Conservation (phyloP, 306 rosid species). For the Quercus cerris region DNA sequence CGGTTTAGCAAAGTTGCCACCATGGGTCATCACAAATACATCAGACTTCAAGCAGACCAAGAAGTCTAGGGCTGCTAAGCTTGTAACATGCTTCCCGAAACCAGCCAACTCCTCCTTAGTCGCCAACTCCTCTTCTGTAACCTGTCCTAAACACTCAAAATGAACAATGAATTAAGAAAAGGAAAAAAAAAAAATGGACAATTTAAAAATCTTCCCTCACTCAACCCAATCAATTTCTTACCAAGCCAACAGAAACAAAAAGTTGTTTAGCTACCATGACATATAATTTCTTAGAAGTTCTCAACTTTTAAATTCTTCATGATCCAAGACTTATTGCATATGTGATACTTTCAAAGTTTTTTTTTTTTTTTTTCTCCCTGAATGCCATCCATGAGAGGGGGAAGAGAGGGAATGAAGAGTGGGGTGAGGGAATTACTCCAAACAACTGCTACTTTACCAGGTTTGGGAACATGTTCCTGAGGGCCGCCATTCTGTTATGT, state of each 20-base stretch:
- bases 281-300: neutral
- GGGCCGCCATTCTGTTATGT: constrained; percentile 95
- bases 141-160: constrained; percentile 41
- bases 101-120: constrained; percentile 81
- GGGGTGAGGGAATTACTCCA: neutral
- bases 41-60: constrained; percentile 97
- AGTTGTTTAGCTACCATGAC: neutral
- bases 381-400: neutral
- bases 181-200: neutral
- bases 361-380: neutral
- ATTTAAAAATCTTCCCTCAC: neutral
- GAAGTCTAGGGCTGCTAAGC: constrained; percentile 97
- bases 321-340: too few relatives aligned
- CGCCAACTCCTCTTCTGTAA: constrained; percentile 91
- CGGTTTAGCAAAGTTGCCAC: too few relatives aligned
- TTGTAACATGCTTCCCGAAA: constrained; percentile 93
- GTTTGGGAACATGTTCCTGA: constrained; percentile 94
- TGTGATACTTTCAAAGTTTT: too few relatives aligned
- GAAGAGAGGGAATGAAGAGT: neutral
- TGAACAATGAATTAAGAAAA: neutral
- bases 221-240: neutral
- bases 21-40: constrained; percentile 35
- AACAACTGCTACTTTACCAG: constrained; percentile 41
- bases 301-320: too few relatives aligned
- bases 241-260: neutral